Conservation (phyloP, 2,329 filamentous ascomycete genomes). For the Fusarium sp. region DNA sequence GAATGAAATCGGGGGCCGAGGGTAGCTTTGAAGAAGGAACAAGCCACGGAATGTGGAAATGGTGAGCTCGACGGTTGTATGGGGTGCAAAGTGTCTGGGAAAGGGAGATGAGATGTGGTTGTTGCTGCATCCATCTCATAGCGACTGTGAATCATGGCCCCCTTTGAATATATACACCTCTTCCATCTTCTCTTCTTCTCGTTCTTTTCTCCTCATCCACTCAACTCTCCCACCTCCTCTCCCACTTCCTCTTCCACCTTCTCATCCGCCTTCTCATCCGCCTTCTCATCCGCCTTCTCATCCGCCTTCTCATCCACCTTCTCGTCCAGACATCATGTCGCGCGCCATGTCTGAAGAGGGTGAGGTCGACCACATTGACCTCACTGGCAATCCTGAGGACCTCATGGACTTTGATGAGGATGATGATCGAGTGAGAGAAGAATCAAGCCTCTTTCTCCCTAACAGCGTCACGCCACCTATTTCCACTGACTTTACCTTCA, state of each 20-base stretch:
- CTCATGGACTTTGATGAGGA: neutral
- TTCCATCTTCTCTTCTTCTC: neutral
- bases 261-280: neutral
- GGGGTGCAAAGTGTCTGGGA: neutral
- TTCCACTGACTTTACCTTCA: no score
- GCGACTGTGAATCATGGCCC: neutral
- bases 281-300: neutral
- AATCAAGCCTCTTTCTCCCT: neutral
- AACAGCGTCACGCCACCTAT: neutral
- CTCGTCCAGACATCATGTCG: conserved; percentile 13
- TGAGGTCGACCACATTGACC: conserved; percentile 12
- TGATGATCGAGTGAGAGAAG: neutral
- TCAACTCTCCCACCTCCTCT: neutral
- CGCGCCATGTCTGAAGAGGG: neutral
- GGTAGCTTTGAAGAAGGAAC: neutral
- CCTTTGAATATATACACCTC: neutral
- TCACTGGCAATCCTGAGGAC: neutral
- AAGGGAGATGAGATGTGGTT: neutral
- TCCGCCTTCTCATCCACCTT: neutral
- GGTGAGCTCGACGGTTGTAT: neutral
- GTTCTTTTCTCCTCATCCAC: no score
- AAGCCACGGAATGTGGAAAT: neutral
- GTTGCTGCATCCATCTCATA: neutral
- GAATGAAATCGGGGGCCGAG: neutral
- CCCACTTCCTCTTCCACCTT: neutral